phyloP scores from a whole-genome alignment of 805 yeast species.

The Danielia reshetovae region DNA sequence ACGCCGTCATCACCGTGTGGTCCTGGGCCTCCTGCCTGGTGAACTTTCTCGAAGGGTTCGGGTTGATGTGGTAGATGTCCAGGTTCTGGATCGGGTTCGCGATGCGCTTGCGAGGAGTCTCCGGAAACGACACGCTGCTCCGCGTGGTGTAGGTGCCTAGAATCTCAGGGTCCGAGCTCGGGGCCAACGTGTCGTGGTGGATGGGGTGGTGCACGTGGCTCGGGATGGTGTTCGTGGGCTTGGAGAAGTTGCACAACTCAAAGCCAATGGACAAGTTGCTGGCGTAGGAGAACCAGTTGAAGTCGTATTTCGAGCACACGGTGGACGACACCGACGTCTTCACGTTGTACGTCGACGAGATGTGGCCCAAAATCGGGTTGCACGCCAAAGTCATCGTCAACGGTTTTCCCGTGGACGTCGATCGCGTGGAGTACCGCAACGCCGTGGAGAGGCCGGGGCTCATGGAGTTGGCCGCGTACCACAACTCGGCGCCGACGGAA shows the following conservation, averaged over 20 bases:
- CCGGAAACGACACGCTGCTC: slow-evolving; percentile 1
- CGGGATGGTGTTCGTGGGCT: slow-evolving; percentile 4
- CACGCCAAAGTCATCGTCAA: slow-evolving; percentile 79
- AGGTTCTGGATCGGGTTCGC: slow-evolving; percentile 24
- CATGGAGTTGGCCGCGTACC: slow-evolving; percentile 81
- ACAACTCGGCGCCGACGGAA: slow-evolving; percentile 79
- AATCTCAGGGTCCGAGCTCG: slow-evolving; percentile 5
- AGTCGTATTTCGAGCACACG: slow-evolving; percentile 80
- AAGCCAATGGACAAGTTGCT: slow-evolving; percentile 84
- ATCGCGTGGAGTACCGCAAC: slow-evolving; percentile 76
- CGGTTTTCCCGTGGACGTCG: slow-evolving; percentile 86
- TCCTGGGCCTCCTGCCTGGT: slow-evolving; percentile 15
- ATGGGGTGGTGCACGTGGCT: slow-evolving; percentile 2
- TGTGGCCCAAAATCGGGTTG: slow-evolving; percentile 87
- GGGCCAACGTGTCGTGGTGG: slow-evolving; percentile 14
- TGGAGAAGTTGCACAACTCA: slow-evolving; percentile 64
- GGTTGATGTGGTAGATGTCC: slow-evolving; percentile 26
- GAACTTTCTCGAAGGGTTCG: slow-evolving; percentile 11
- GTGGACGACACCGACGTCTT: slow-evolving; percentile 73
- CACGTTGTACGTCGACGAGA: slow-evolving; percentile 83
- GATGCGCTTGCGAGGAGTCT: slow-evolving; percentile 5
- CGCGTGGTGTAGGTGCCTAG: slow-evolving; percentile 1
- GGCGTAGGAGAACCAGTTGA: slow-evolving; percentile 85
- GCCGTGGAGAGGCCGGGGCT: slow-evolving; percentile 90
- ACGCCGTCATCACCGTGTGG: slow-evolving; percentile 46